A percentile compares a stretch with the other conserved stretches of the same genome.
Evolutionary conservation across 495 filamentous ascomycete species (phyloP).

Genomic region (Penicillium pulvis): DNA sequence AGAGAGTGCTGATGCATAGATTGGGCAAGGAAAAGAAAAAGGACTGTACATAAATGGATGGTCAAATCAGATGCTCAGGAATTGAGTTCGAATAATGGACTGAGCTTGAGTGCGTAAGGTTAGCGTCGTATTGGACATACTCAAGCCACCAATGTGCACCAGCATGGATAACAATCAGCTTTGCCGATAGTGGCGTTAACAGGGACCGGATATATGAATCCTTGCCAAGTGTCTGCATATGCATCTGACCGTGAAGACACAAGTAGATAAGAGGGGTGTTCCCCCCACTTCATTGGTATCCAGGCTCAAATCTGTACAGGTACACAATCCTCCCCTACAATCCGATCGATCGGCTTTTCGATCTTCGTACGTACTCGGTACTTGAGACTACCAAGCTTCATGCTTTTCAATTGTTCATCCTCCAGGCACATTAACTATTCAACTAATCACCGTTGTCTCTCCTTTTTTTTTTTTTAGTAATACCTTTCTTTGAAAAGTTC

Average conservation of each 20-base stretch:
- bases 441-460: background rate
- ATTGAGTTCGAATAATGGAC: background rate
- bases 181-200: constrained; percentile 7
- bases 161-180: background rate
- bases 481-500: background rate
- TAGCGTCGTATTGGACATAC: constrained; percentile 18
- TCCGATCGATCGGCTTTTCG: background rate
- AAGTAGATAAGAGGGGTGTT: constrained; percentile 5
- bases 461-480: constrained; percentile 3
- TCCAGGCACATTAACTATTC: background rate
- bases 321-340: background rate
- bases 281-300: constrained; percentile 6
- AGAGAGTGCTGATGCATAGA: background rate
- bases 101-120: background rate
- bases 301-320: background rate
- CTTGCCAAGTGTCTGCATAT: background rate
- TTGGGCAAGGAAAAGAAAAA: background rate
- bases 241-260: no score
- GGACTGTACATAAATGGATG: background rate
- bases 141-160: constrained; percentile 7
- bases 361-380: background rate
- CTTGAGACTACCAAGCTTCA: background rate
- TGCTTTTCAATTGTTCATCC: background rate
- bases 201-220: constrained; percentile 4
- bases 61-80: background rate